Evolutionary conservation across 139 green algal species (phyloP).

Genomic region (Desmodesmus armatus): DNA sequence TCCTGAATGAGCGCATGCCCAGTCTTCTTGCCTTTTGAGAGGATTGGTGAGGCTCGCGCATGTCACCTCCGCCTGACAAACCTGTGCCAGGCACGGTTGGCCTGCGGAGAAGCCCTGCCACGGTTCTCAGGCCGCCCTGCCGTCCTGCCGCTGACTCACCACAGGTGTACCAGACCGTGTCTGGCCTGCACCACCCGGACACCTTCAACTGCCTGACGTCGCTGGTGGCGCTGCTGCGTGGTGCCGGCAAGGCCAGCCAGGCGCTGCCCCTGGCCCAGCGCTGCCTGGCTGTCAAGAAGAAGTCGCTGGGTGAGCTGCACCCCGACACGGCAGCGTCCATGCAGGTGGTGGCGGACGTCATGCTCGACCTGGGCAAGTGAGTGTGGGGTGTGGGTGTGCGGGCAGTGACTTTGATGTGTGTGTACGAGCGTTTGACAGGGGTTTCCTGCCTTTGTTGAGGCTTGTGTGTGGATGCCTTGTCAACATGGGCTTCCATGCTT

Average conservation of each 20-base stretch:
- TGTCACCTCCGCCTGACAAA: too few species aligned
- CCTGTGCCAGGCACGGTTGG: too few species aligned
- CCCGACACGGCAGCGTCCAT: constrained; percentile 36
- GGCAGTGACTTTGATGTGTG: too few species aligned
- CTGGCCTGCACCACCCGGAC: constrained; percentile 39
- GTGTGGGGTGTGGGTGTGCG: background rate
- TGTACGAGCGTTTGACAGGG: too few species aligned
- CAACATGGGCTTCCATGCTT: too few species aligned
- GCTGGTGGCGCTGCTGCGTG: constrained; percentile 40
- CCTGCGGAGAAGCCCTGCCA: too few species aligned
- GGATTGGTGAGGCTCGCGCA: too few species aligned
- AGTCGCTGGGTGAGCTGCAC: constrained; percentile 37
- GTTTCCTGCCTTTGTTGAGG: too few species aligned
- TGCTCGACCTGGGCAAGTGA: constrained; percentile 43
- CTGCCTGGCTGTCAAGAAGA: constrained; percentile 45
- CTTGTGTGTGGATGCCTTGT: too few species aligned
- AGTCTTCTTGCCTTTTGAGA: too few species aligned
- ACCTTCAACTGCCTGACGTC: constrained; percentile 30
- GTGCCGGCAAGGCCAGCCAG: constrained; percentile 32
- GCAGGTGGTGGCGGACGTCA: constrained; percentile 44
- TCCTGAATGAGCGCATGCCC: too few species aligned
- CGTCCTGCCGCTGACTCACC: background rate
- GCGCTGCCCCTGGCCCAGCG: constrained; percentile 45
- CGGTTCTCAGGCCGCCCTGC: too few species aligned
- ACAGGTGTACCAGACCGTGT: constrained; percentile 38